Evolutionary conservation across 2,329 filamentous ascomycete genomes (phyloP), one percentile per base, ranked within the genome.

Genomic region (Pestalotiopsis sp.): DNA sequence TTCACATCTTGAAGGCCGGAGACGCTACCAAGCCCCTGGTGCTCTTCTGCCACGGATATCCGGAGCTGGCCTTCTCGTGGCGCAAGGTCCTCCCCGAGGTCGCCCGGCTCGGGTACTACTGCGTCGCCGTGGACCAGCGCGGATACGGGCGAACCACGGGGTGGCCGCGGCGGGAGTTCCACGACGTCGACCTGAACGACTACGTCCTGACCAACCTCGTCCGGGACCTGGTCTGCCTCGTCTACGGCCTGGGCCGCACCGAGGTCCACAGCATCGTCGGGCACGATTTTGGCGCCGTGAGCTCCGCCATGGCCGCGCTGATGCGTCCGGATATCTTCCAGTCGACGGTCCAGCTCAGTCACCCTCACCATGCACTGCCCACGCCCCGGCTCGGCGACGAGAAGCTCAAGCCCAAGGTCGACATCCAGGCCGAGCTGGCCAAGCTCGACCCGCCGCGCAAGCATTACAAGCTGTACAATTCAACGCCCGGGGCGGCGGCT

Each of bases 401-500:
- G 6, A 52, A 73, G 2, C 52, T 69, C 9, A 69, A 68, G 57
- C 20, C 41, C 4, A 71, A 73, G 49, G 67, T 72, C 36, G 83
- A 89, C 68, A 84, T 92, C n/a, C 86, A 90, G 68, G 79, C 81
- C 23, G 85, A 86, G 3, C 84, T 92, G 2, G 85, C 85, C 0
- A 80, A 81, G 56, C 82, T 90, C 1, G 76, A 82, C 1, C 83
- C 86, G n/a, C 88, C 89, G 0, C 76, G 88, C 9, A 92, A 92
- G 76, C 90, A 92, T 76, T 93, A 92, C 81, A 91, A 91, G 77
- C 90, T 86, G 86, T 92, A 90, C 77, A 90, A 90, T 73, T 86
- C 87, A 2, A 85, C 83, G 2, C 64, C 81, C 0, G 69, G 75
- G 1, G 88, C 88, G 1, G 84, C 87, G 69, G 82, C 84, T 69